Percentiles rank a stretch among this genome's conserved stretches.
Evolutionary conservation across 108 stramenopile genomes (phyloP).

Genomic region (Cyclotella choctawhatcheeana): DNA sequence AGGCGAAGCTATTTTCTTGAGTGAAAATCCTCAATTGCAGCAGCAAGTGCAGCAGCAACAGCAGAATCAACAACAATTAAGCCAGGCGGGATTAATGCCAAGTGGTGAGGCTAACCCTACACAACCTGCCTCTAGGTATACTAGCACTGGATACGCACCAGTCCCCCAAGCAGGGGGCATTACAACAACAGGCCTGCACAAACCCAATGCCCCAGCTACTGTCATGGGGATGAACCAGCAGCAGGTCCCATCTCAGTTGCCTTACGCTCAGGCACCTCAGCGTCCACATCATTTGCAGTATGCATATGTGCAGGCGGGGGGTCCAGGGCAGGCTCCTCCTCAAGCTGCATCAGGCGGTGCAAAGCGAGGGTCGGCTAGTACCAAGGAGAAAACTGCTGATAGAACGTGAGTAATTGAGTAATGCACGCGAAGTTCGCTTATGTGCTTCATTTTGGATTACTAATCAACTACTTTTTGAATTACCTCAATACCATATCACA

Average conservation of each 20-base stretch:
- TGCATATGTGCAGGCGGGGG: slow-evolving; percentile 58
- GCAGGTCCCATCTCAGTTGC: slow-evolving; percentile 46
- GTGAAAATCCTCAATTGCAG: slow-evolving; percentile 67
- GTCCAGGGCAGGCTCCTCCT: slow-evolving; percentile 12
- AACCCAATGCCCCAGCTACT: slow-evolving; percentile 55
- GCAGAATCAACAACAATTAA: slow-evolving; percentile 32
- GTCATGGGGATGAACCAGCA: slow-evolving; percentile 50
- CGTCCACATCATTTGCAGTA: slow-evolving; percentile 85
- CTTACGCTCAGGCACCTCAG: slow-evolving; percentile 77
- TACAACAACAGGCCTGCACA: slow-evolving; percentile 70
- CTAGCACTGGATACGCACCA: slow-evolving; percentile 43
- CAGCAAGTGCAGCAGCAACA: slow-evolving; percentile 53
- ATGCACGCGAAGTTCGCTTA: too few relatives aligned
- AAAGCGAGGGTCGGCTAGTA: slow-evolving; percentile 25
- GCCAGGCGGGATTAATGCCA: slow-evolving; percentile 24
- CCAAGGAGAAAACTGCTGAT: slow-evolving; percentile 8
- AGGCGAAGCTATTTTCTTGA: slow-evolving; percentile 85
- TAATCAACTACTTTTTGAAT: background rate
- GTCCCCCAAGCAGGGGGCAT: slow-evolving; percentile 78
- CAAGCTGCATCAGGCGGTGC: slow-evolving; percentile 1
- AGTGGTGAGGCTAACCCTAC: slow-evolving; percentile 42
- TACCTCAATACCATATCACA: slow-evolving; percentile 17
- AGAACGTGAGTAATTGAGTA: slow-evolving; percentile 26
- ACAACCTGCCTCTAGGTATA: slow-evolving; percentile 42
- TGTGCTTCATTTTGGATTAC: background rate